Evolutionary conservation across 2,329 filamentous ascomycete genomes (phyloP), one percentile per base, ranked within the genome.

Genomic region (Bipolaris gigantea): DNA sequence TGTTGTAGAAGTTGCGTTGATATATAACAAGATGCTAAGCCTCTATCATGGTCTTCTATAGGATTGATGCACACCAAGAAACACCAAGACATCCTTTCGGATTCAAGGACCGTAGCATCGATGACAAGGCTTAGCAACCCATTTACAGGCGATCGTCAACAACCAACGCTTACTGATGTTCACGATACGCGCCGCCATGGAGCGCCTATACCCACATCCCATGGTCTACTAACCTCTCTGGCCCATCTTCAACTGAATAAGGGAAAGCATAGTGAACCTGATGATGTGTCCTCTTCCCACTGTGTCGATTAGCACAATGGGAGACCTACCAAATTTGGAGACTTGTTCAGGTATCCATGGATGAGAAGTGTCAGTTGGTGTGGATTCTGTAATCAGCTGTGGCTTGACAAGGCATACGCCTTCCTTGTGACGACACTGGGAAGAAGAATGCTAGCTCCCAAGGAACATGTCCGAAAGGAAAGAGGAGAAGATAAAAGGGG

Each of bases 101-200:
- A 18, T n/a, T 42, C 23, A n/a, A 13, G 19, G 19, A 13, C 3
- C 16, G 2, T 32, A 30, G 32, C 21, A 45, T 15, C 32, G 27
- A 18, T 30, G 18, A 4, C 25, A 30, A 35, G 15, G 18, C 25
- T 25, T 18, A 15, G 18, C 3, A 15, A 35, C 32, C 32, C 43
- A 45, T 15, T 45, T 11, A 18, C 19, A 45, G 27, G 32, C 32
- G 7, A 19, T n/a, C 1, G 15, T 10, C 18, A 3, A 25, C 45
- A 36, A 40, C 16, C 16, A 13, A 43, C 32, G 45, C 38, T 53
- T 53, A 53, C 36, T 43, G 45, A 53, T 43, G 9, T 15, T 39
- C 19, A 27, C 35, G 9, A 25, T 40, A 18, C 39, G n/a, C n/a
- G 15, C 18, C 34, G 16, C 16, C 10, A n/a, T 43, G 8, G 39